Base-by-base conservation (phyloP, 2,329 filamentous ascomycete species). In the Beauveria asiatica region DNA sequence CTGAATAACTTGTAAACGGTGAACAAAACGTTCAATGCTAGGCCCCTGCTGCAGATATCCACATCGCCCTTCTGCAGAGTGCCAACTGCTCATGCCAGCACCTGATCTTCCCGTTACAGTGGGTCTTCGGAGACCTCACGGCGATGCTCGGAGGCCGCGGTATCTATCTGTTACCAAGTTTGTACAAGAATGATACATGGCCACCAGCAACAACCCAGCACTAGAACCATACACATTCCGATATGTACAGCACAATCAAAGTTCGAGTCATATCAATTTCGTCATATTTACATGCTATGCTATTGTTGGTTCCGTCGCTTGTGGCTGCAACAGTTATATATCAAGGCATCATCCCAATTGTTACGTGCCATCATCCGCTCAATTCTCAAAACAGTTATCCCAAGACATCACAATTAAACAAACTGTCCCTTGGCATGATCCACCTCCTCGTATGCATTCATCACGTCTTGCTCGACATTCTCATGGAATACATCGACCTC, bases 401-500 rank as follows among this genome's bases (percentile, higher is more conserved):
- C 21, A 19, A 44, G 17, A 30, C 7, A 42, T 6, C 21, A 10
- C 25, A 27, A 30, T 48, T 16, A 46, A 17, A 48, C 54, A 48
- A 57, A 57, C 16, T 57, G 54, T 45, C 44, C 42, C 19, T 48
- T 57, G 27, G 11, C 19, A 11, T 30, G 39, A 53, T 59, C 57
- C 44, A 57, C 55, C 52, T 70, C 67, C 13, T 79, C 76, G 66
- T 82, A 83, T 42, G 74, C 74, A 55, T 77, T 70, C 70, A 84
- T 71, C 4, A 81, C 72, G 27, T 74, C 73, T 30, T 73, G 74
- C 57, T 79, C 75, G n/a, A 84, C 72, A 10, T 72, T 70, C 67
- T 81, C 79, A 48, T 76, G 75, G 63, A 84, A 84, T 11, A 83
- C 82, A 61, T 85, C 77, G 9, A 84, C 81, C 62, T 80, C 67